phyloP scores from a whole-genome alignment of 768 basidiomycete species.

The Lactifluus hygrophoroides region DNA sequence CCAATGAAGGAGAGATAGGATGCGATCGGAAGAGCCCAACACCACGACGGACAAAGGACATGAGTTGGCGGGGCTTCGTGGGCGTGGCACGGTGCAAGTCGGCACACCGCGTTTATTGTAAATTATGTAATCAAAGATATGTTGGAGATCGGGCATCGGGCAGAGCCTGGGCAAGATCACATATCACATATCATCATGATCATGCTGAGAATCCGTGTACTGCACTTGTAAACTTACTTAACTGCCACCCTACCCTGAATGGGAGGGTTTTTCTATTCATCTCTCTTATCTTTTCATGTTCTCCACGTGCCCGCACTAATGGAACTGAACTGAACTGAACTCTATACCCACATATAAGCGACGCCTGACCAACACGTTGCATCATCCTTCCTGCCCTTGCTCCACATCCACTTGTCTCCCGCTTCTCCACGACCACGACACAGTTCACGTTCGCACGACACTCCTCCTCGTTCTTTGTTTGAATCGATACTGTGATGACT shows the following conservation, averaged over 20 bases:
- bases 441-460: conserved; percentile 2
- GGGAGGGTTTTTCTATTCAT: not conserved
- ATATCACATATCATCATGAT: too few species aligned
- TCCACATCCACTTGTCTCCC: not conserved
- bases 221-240: not conserved
- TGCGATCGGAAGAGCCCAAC: conserved; percentile 9
- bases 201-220: too few species aligned
- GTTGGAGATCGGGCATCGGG: too few species aligned
- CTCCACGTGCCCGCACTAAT: not conserved
- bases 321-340: too few species aligned
- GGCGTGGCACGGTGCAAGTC: too few species aligned
- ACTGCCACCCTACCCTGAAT: not conserved
- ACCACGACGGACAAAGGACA: conserved; percentile 15
- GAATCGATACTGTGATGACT: conserved; percentile 9
- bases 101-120: too few species aligned
- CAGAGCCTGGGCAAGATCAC: too few species aligned
- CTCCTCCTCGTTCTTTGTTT: not conserved
- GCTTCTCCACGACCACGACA: not conserved
- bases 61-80: conserved; percentile 6
- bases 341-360: not conserved
- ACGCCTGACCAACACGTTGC: conserved; percentile 5
- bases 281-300: not conserved
- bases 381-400: not conserved
- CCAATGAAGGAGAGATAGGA: not conserved
- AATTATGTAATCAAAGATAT: conserved; percentile 1